A percentile compares a stretch with the other conserved stretches of the same genome.
phyloP scores from a whole-genome alignment of 768 basidiomycete species.

The Amanita rimosa region DNA sequence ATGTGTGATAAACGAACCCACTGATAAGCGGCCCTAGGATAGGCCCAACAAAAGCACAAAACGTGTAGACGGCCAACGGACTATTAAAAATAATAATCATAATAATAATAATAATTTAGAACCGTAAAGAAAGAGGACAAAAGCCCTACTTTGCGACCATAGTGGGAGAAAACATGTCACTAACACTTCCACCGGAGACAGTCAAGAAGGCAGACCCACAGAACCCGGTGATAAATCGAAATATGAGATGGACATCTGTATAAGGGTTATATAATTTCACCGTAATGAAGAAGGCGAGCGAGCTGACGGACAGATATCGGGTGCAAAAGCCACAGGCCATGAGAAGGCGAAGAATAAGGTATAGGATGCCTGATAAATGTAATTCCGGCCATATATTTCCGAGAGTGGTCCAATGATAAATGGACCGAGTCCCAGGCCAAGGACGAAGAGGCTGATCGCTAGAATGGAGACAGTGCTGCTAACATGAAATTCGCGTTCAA shows the following conservation, averaged over 20 bases:
- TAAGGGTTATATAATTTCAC: not conserved
- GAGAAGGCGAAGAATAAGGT: constrained; percentile 48
- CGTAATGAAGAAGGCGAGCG: not conserved
- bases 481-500: constrained; percentile 39
- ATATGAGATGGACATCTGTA: not conserved
- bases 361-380: constrained; percentile 54
- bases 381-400: constrained; percentile 56
- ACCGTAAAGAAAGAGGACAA: not conserved
- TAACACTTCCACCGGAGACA: constrained; percentile 44
- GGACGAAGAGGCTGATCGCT: constrained; percentile 47
- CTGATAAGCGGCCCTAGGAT: constrained; percentile 45
- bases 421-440: constrained; percentile 45
- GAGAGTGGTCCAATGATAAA: constrained; percentile 41
- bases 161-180: constrained; percentile 43
- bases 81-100: not conserved
- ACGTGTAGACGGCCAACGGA: not conserved
- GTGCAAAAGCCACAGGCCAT: constrained; percentile 67
- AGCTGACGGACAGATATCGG: constrained; percentile 39
- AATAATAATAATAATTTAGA: not conserved
- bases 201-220: constrained; percentile 46
- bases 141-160: constrained; percentile 45
- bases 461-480: constrained; percentile 37
- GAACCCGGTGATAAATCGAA: constrained; percentile 40
- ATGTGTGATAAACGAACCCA: constrained; percentile 29
- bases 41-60: constrained; percentile 37